Evolutionary conservation across 306 rosid genomes (phyloP), one percentile per base, ranked within the genome.

Genomic region (Ormosia semicastrata): DNA sequence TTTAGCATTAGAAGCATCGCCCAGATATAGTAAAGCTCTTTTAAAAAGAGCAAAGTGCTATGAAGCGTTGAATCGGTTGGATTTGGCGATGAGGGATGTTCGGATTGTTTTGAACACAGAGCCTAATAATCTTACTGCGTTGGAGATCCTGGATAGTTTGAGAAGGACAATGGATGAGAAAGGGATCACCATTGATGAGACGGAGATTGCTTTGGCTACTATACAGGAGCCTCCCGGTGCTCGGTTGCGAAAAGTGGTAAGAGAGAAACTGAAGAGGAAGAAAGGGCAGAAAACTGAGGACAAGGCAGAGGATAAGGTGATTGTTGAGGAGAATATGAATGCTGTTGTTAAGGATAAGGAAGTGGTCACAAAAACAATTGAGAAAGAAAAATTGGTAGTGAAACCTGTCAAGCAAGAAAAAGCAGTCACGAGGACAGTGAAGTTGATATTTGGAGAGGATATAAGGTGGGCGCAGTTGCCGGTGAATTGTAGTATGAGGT

Each of bases 401-500:
- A 77, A 87, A 81, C 83, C 80, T 73, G 72, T 76, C 32, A 75
- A 76, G 78, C 76, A 88, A 72, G 90, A 91, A 73, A 87, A 83
- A 53, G 69, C 24, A 17, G 91, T 80, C 18, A 77, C 88, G 8
- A 95, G 87, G 93, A 91, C 92, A 3, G 98, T 93, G 52, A 95
- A 95, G 87, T 85, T 95, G 90, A 92, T 95, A 36, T 88, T 83
- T 13, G 97, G 98, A 75, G 98, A 95, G 76, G 98, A 95, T 83
- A 95, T 95, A 75, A 93, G 98, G 78, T 90, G 91, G 90, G 98
- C 90, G 0, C 92, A 91, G 36, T 79, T 95, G 57, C 98, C 97
- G 8, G 70, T 69, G 54, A 93, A 90, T 85, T 90, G 98, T 83
- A 89, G 95, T 81, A 73, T 95, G 82, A 85, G 73, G 74, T 54